Evolutionary conservation across 2,329 filamentous ascomycete species (phyloP), one percentile per base, ranked within the genome.

Genomic region (Alternaria sp.): DNA sequence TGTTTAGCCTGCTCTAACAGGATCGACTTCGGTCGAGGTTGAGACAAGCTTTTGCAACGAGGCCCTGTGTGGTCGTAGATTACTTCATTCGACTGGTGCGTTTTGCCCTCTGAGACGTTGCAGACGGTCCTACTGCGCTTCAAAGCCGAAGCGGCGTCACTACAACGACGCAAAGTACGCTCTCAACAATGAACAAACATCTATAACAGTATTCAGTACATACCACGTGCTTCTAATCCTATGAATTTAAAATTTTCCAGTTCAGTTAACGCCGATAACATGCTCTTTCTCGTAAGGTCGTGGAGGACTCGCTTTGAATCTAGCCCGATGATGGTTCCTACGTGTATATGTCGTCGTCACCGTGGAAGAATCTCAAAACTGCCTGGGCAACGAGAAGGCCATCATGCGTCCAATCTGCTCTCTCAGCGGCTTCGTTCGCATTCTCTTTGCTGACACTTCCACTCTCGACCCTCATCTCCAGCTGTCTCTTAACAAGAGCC

Each of bases 381-480:
- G 75, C 75, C 59, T 74, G 70, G 15, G 75, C 75, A 43, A 78
- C 71, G 6, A 70, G 41, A 12, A 71, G 20, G 20, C 75, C 75
- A 55, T 78, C 75, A 43, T 78, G 75, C 70, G 70, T 72, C 75
- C 74, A 78, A 44, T 75, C 71, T 6, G 75, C 75, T 26, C 65
- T 69, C 54, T 74, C 72, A 1, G 63, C 66, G 26, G 75, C 82
- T 64, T 81, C 78, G 30, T 79, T 72, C 15, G 77, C 71, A 58
- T 80, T 74, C 14, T 78, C 64, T 58, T 80, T 72, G 33, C 77
- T 73, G 44, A 84, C 80, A 20, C 72, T 77, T 1, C 81, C 82
- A 15, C 74, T 81, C 45, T 88, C 74, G 5, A 82, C 78, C 30
- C 82, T 70, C 69, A 81, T 72, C 63, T 84, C 77, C n/a, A 84